Base-by-base conservation (phyloP, 208 protist species). In the Zelonia costaricensis region DNA sequence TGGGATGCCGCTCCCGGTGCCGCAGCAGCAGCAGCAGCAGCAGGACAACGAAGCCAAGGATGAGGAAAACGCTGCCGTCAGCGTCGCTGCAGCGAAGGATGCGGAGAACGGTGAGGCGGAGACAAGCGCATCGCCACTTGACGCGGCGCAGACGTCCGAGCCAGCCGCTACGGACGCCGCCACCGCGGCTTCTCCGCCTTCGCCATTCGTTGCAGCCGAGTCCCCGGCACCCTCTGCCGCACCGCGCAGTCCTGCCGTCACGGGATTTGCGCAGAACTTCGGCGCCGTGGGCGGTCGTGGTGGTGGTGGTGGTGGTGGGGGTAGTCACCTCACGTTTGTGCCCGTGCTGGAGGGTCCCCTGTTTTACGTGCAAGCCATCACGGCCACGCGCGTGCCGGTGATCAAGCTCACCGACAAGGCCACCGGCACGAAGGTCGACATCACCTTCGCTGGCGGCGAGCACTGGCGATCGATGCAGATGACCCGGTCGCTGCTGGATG, bases 381-480 rank as follows among this genome's bases (percentile, higher is more conserved):
- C 77, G 23, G 80, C 76, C 15, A 89, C 88, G 0, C 85, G 88
- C 20, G 88, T 95, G 6, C 88, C 88, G 2, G 85, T 95, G 8
- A 91, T 95, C 40, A 95, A 95, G 57, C 72, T 95, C 16, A 80
- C 67, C 0, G 82, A 92, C 20, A 84, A 84, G 62, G 20, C 23
- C 2, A 91, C 80, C 22, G 76, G 75, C 31, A 76, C 87, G 38
- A 75, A 80, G 60, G 74, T 80, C 12, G 88, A 95, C 61, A 92
- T 95, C 66, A 88, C 85, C 44, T 92, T 92, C 53, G 88, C 81
- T 36, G 88, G 88, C 7, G 88, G 88, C n/a, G 85, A 95, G 55
- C 88, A 92, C 73, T 92, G 74, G 80, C 82, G 76, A 0, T 91
- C 85, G 2, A 88, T 95, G 85, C 78, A 91, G 76, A 59, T 95